Conservation (phyloP, 345 rosid genomes). For the Melaleuca alternifolia region DNA sequence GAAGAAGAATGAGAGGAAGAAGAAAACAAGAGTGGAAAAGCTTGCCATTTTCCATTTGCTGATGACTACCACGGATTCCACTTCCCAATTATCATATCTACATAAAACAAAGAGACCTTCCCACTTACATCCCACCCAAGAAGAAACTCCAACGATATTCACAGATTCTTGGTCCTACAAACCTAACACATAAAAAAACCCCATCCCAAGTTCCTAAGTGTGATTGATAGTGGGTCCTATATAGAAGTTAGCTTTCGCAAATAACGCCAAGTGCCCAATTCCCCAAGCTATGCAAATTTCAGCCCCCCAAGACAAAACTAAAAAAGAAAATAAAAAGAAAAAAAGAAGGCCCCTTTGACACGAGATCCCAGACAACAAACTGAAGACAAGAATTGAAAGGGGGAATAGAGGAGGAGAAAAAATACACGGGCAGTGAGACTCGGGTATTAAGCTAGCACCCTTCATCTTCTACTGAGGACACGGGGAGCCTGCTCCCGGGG, state of each 20-base stretch:
- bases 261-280: not conserved
- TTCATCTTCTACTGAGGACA: slow-evolving; percentile 45
- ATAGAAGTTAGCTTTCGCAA: not conserved
- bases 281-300: not conserved
- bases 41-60: not conserved
- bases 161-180: not conserved
- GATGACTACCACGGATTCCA: not conserved
- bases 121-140: not conserved
- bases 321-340: not conserved
- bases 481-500: slow-evolving; percentile 38
- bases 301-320: not conserved
- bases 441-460: not conserved
- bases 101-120: not conserved
- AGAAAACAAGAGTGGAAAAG: not conserved
- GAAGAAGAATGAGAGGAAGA: not conserved
- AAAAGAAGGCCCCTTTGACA: not conserved
- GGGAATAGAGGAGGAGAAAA: not conserved
- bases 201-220: not conserved
- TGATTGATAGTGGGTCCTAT: not conserved
- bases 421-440: not conserved
- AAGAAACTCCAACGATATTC: not conserved
- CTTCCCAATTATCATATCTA: not conserved
- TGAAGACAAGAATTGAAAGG: not conserved
- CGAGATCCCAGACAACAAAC: not conserved
- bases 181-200: not conserved